Conservation (phyloP, 2,329 filamentous ascomycete genomes). For the Alternaria sp. region DNA sequence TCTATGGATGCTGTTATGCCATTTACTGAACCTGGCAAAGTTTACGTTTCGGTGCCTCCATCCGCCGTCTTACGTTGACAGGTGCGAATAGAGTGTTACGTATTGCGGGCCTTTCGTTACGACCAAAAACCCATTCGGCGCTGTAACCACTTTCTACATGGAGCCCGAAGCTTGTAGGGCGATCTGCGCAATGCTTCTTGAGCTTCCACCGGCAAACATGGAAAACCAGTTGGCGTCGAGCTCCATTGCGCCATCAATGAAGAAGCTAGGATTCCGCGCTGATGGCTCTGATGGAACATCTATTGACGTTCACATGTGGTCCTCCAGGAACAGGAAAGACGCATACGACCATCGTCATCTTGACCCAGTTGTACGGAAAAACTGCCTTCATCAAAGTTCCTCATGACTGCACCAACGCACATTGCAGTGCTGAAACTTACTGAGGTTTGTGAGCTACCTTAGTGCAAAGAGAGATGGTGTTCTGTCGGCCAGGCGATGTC, state of each 20-base stretch:
- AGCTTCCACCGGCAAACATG: conserved; percentile 20
- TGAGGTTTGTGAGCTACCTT: conserved; percentile 37
- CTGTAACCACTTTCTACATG: conserved; percentile 45
- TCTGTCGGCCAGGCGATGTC: conserved; percentile 21
- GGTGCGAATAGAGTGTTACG: conserved; percentile 52
- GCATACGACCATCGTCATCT: conserved; percentile 54
- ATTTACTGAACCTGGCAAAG: conserved; percentile 41
- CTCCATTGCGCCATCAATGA: conserved; percentile 34
- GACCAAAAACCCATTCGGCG: conserved; percentile 53
- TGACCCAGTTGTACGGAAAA: conserved; percentile 45
- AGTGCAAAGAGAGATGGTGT: conserved; percentile 16
- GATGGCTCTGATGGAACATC: conserved; percentile 38
- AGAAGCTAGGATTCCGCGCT: conserved; percentile 52
- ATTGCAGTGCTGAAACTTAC: conserved; percentile 59
- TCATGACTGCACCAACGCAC: conserved; percentile 57
- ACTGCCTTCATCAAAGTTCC: conserved; percentile 36
- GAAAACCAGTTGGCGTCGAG: conserved; percentile 20
- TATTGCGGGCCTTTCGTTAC: conserved; percentile 56
- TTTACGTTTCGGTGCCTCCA: conserved; percentile 53
- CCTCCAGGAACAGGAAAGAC: conserved; percentile 59
- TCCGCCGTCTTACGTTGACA: conserved; percentile 48
- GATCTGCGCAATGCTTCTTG: conserved; percentile 38
- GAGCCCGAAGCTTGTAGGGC: conserved; percentile 45
- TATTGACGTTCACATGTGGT: conserved; percentile 56
- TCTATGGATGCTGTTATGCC: conserved; percentile 54